A percentile compares a stretch with the other conserved stretches of the same genome.
Evolutionary conservation across 495 filamentous ascomycete genomes (phyloP).

Genomic region (Chaetomidium leptoderma): DNA sequence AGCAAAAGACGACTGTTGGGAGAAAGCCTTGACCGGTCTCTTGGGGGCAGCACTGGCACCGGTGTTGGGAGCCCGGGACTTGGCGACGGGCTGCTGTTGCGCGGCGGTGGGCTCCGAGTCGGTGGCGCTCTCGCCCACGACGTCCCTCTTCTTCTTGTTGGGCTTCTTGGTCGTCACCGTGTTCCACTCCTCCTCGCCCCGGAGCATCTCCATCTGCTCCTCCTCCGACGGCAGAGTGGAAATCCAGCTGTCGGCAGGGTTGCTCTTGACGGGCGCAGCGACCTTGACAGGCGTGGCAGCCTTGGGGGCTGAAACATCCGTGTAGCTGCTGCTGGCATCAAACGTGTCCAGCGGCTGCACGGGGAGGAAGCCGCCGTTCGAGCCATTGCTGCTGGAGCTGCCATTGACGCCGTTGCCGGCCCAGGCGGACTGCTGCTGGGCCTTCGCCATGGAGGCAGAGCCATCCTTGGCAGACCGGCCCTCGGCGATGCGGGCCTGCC

Average conservation of each 20-base stretch:
- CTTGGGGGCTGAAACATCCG: constrained; percentile 25
- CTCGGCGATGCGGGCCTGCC: constrained; percentile 72
- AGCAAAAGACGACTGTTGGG: constrained; percentile 46
- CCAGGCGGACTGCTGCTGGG: constrained; percentile 56
- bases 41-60: constrained; percentile 16
- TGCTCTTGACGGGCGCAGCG: constrained; percentile 25
- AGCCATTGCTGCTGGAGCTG: constrained; percentile 27
- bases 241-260: constrained; percentile 45
- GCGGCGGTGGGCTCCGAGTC: constrained; percentile 26
- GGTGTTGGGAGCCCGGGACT: constrained; percentile 23
- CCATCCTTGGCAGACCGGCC: constrained; percentile 73
- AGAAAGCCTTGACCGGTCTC: constrained; percentile 32
- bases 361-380: constrained; percentile 29
- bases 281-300: constrained; percentile 23
- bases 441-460: constrained; percentile 51
- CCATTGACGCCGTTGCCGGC: constrained; percentile 40
- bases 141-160: constrained; percentile 43
- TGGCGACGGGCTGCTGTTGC: constrained; percentile 20
- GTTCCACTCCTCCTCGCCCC: constrained; percentile 64
- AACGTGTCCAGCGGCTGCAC: constrained; percentile 73
- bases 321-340: constrained; percentile 40
- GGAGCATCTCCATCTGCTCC: constrained; percentile 72
- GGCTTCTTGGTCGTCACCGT: constrained; percentile 73
- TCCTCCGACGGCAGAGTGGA: constrained; percentile 71
- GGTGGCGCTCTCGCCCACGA: constrained; percentile 26